Conservation (phyloP, 2,329 filamentous ascomycete species). For the Ophiocordyceps camponoti-rufipedis region DNA sequence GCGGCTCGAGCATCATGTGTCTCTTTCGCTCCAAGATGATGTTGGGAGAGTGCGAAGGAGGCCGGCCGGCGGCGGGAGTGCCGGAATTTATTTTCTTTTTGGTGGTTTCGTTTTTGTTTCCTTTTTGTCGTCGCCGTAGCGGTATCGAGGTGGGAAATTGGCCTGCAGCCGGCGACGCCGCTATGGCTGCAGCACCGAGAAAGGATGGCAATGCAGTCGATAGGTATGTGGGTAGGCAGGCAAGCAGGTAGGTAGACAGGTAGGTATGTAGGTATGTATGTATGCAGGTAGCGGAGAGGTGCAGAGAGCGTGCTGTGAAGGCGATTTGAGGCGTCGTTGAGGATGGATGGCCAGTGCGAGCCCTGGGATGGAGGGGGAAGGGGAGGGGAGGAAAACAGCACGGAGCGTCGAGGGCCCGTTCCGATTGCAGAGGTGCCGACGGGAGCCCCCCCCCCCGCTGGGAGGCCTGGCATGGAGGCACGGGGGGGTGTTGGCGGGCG, state of each 20-base stretch:
- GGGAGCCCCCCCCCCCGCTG: no score
- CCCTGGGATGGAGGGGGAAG: no score
- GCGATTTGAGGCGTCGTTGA: no score
- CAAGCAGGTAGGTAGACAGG: no score
- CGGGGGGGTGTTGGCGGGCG: neutral
- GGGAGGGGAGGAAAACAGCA: no score
- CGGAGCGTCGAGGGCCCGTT: no score
- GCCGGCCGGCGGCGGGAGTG: neutral
- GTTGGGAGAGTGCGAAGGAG: neutral
- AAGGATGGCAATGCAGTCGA: neutral
- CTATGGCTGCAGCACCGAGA: neutral
- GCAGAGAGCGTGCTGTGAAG: no score
- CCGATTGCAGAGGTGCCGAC: no score
- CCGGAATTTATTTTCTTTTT: neutral
- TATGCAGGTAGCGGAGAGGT: no score
- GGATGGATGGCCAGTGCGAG: no score
- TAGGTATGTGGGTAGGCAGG: neutral
- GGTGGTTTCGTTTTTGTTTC: neutral
- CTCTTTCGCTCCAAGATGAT: neutral
- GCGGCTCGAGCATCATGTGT: conserved; percentile 13
- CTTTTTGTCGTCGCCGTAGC: neutral
- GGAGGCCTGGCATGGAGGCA: no score
- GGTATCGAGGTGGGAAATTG: neutral
- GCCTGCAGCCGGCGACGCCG: neutral
- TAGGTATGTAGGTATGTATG: no score